These are phyloP conservation scores for Phytopythium cucurbitacearum DNA, from an alignment of 352 stramenopile species.

Conservation along the genomic window DNA sequence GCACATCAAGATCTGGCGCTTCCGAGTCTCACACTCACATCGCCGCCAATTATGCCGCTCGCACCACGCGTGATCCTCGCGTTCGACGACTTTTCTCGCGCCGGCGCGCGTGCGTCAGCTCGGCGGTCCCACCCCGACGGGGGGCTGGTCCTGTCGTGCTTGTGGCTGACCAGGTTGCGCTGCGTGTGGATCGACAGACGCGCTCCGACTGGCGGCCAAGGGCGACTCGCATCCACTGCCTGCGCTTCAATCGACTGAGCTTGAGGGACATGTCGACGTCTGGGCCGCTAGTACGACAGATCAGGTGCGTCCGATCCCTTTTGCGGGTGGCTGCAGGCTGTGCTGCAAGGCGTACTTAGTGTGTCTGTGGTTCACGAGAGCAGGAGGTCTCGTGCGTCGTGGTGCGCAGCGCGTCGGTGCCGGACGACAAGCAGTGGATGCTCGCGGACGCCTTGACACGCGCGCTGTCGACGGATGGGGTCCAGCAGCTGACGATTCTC, in stretches of 20 bases:
- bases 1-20: not conserved
- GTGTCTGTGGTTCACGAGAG: not conserved
- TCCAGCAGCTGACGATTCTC: slow-evolving; percentile 39
- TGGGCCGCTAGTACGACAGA: not conserved
- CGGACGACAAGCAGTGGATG: slow-evolving; percentile 25
- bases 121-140: not conserved
- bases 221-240: slow-evolving; percentile 3
- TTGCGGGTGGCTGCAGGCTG: too few relatives aligned
- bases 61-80: slow-evolving; percentile 41
- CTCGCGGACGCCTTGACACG: slow-evolving; percentile 41
- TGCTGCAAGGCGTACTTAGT: too few relatives aligned
- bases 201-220: slow-evolving; percentile 24
- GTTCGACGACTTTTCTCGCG: slow-evolving; percentile 68
- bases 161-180: not conserved
- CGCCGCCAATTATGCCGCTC: slow-evolving; percentile 2
- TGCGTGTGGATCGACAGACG: slow-evolving; percentile 18
- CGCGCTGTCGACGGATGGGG: slow-evolving; percentile 23
- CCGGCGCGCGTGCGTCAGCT: slow-evolving; percentile 41
- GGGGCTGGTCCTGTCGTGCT: not conserved
- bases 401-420: slow-evolving; percentile 25
- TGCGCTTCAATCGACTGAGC: not conserved
- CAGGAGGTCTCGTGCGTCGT: slow-evolving; percentile 26
- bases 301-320: too few relatives aligned
- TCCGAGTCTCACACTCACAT: not conserved
- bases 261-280: slow-evolving; percentile 7